Base-by-base conservation (phyloP, 306 rosid genomes). In the Macrotyloma uniflorum region DNA sequence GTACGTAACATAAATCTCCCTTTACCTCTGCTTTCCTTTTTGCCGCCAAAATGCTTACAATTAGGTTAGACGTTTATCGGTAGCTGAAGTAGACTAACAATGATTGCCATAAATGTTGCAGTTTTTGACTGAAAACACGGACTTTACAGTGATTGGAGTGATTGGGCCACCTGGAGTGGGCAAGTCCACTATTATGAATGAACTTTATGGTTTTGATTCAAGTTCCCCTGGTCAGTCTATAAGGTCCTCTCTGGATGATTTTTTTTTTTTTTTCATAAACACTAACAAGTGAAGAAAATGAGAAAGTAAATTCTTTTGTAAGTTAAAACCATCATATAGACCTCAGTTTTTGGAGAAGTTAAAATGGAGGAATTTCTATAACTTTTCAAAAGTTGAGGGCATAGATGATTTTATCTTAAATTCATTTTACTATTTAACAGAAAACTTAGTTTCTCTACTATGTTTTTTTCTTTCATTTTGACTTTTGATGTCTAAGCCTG, bases 141-240 rank as follows among this genome's bases (percentile, higher is more conserved):
- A 91, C 36, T 94, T 94, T 62, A 87, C 89, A 64, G 98, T 90
- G 63, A 85, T 94, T 64, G 98, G 98, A 28, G 91, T 94, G 55
- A 91, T 94, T 74, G 97, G 98, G 13, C 91, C 96, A 6, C 88
- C 96, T 16, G 96, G 97, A 23, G 96, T 90, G 26, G 98, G 98
- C 61, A 93, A 93, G 61, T 91, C 98, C 1, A 91, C 90, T 43
- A 90, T 93, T 28, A 83, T 93, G 98, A 93, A 93, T 79, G 90
- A 93, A 79, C 84, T 91, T 65, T 93, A 93, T 80, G 98, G 97
- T 32, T 93, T 84, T 64, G 96, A 93, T 82, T 87, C 93, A 35
- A 85, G 74, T 70, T 90, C 97, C 19, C 91, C 97, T 16, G 96
- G 97, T 93, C 30, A 74, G 91, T 74, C 6, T 65, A n/a, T 68